Percentiles rank a stretch among this genome's conserved stretches.
These are phyloP conservation scores for Sideroxylon spinosum DNA, from an alignment of 179 eudicot species.

Conservation along the genomic window DNA sequence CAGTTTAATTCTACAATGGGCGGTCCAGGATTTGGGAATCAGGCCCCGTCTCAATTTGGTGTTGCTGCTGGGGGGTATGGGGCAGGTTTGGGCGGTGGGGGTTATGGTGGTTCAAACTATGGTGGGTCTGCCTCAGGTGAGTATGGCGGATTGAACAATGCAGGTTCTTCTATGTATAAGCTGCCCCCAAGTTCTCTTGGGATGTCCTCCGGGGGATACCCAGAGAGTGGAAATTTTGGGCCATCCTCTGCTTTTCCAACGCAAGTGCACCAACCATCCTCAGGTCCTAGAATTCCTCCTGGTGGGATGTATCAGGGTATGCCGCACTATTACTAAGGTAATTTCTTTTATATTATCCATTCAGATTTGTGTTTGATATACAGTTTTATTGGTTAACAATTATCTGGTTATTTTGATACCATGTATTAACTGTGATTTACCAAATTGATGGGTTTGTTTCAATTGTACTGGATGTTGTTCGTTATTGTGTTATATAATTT, in stretches of 20 bases:
- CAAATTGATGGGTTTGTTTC: not conserved
- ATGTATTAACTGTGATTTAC: not conserved
- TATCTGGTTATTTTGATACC: not conserved
- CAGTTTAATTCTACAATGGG: constrained; percentile 21
- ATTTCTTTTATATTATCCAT: not conserved
- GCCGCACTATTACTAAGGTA: constrained; percentile 66
- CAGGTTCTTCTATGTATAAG: constrained; percentile 32
- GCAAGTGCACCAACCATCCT: constrained; percentile 32
- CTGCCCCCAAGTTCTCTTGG: constrained; percentile 40
- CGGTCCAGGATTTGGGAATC: constrained; percentile 25
- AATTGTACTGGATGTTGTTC: not conserved
- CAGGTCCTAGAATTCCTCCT: constrained; percentile 49
- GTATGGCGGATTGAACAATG: constrained; percentile 22
- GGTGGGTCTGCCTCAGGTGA: constrained; percentile 28
- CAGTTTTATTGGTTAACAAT: not conserved
- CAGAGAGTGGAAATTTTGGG: constrained; percentile 52
- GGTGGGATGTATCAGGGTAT: constrained; percentile 55
- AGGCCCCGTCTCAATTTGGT: constrained; percentile 4
- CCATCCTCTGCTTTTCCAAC: constrained; percentile 24
- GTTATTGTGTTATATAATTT: not conserved
- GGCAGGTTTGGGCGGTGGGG: constrained; percentile 5
- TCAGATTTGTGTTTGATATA: not conserved
- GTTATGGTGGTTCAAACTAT: constrained; percentile 31
- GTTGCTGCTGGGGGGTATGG: constrained; percentile 25
- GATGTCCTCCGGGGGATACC: constrained; percentile 41